phyloP scores from a whole-genome alignment of 352 stramenopile genomes.

The Hyaloperonospora brassicae region DNA sequence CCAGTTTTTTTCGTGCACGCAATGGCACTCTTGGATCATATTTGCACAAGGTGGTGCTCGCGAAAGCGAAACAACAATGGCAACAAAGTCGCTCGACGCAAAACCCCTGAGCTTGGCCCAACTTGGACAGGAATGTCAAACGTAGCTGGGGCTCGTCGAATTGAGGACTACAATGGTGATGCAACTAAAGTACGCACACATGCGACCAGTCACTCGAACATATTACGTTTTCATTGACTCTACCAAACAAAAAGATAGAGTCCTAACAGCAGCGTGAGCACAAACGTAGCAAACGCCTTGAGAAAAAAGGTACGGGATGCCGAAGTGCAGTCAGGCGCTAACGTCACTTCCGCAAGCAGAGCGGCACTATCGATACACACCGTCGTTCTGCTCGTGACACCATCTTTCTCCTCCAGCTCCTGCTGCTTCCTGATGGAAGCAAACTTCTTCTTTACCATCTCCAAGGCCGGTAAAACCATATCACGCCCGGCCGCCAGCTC shows the following conservation, averaged over 20 bases:
- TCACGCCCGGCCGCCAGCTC: slow-evolving; percentile 45
- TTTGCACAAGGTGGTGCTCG: too few species aligned
- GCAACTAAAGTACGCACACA: too few species aligned
- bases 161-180: too few species aligned
- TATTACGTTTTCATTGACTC: slow-evolving; percentile 2
- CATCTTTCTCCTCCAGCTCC: slow-evolving; percentile 17
- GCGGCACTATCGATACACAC: slow-evolving; percentile 37
- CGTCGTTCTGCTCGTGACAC: slow-evolving; percentile 7
- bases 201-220: too few species aligned
- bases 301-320: slow-evolving; percentile 59
- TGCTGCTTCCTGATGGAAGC: slow-evolving; percentile 17
- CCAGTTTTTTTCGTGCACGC: too few species aligned
- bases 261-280: slow-evolving; percentile 48
- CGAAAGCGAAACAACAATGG: too few species aligned
- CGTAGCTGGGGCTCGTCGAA: too few species aligned
- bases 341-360: slow-evolving; percentile 41
- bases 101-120: too few species aligned
- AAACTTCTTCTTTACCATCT: slow-evolving; percentile 43
- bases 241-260: slow-evolving; percentile 40
- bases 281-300: slow-evolving; percentile 54
- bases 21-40: too few species aligned
- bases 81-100: too few species aligned
- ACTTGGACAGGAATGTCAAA: too few species aligned
- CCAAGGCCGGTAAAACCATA: slow-evolving; percentile 36
- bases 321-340: slow-evolving; percentile 34